Conservation (phyloP, 2,329 filamentous ascomycete genomes). For the Aspergillus piperis region DNA sequence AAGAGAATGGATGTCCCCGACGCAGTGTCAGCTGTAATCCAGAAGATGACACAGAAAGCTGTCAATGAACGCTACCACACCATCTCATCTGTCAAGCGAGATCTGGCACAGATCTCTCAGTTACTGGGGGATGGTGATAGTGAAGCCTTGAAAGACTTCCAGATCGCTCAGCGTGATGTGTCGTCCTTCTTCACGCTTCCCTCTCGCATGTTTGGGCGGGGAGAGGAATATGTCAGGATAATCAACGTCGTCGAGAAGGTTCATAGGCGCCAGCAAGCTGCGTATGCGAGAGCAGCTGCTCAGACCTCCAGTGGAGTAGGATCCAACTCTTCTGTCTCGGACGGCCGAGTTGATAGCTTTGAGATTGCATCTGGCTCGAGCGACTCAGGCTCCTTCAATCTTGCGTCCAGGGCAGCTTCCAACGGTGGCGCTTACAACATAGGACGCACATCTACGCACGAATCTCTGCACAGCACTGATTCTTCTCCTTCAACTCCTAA, state of each 20-base stretch:
- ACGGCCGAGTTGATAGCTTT: conserved; percentile 50
- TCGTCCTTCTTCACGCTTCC: conserved; percentile 92
- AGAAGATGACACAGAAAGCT: conserved; percentile 88
- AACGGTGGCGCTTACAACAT: conserved; percentile 33
- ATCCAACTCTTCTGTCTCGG: conserved; percentile 56
- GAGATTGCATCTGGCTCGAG: conserved; percentile 57
- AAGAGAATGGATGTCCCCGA: conserved; percentile 83
- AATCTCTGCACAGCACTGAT: conserved; percentile 39
- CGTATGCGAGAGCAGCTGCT: conserved; percentile 32
- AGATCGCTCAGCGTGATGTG: conserved; percentile 79
- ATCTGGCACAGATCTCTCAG: conserved; percentile 72
- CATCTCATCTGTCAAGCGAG: conserved; percentile 79
- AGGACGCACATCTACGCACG: conserved; percentile 34
- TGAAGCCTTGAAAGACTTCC: conserved; percentile 69
- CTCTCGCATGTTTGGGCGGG: conserved; percentile 75
- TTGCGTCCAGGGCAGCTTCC: conserved; percentile 42
- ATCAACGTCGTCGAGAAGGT: conserved; percentile 75
- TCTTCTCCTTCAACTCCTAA: conserved; percentile 37
- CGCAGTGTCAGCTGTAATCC: conserved; percentile 76
- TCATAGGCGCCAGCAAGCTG: conserved; percentile 61
- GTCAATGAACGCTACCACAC: conserved; percentile 88
- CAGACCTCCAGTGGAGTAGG: conserved; percentile 48
- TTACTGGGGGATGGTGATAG: conserved; percentile 75
- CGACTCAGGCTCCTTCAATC: conserved; percentile 52
- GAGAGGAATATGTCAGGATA: conserved; percentile 69